These are phyloP conservation scores for Entomophthora muscae DNA, from an alignment of 371 early-diverging fungal species.

Conservation along the genomic window DNA sequence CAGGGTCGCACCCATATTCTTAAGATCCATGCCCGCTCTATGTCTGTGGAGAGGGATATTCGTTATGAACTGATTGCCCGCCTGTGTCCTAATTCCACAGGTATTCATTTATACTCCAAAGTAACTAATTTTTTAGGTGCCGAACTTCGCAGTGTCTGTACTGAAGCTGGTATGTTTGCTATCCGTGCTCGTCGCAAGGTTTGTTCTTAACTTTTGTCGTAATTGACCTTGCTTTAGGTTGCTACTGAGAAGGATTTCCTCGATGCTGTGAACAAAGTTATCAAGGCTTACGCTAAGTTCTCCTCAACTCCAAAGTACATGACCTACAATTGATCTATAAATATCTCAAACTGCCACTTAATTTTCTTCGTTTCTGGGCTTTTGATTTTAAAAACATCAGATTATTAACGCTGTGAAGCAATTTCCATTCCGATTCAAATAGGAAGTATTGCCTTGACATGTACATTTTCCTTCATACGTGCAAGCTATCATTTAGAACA, in stretches of 20 bases:
- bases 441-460: too few species aligned
- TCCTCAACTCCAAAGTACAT: conserved; percentile 82
- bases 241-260: conserved; percentile 99
- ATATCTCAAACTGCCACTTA: too few species aligned
- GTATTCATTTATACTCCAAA: conserved; percentile 20
- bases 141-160: conserved; percentile 95
- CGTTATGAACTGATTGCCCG: conserved; percentile 97
- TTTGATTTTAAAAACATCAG: too few species aligned
- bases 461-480: too few species aligned
- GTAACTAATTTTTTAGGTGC: conserved; percentile 31
- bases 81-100: conserved; percentile 97
- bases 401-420: too few species aligned
- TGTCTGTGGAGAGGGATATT: conserved; percentile 97
- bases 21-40: conserved; percentile 97
- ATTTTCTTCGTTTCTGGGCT: too few species aligned
- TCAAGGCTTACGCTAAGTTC: conserved; percentile 97
- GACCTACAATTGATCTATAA: conserved; percentile 43
- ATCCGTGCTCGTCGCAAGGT: conserved; percentile 97
- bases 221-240: conserved; percentile 22
- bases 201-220: not conserved
- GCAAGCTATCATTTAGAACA: too few species aligned
- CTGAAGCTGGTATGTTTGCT: conserved; percentile 99
- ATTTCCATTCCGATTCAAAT: too few species aligned
- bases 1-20: conserved; percentile 96
- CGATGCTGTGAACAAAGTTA: conserved; percentile 99